phyloP scores from a whole-genome alignment of 164 flowering plant species.

The Umbellularia californica region DNA sequence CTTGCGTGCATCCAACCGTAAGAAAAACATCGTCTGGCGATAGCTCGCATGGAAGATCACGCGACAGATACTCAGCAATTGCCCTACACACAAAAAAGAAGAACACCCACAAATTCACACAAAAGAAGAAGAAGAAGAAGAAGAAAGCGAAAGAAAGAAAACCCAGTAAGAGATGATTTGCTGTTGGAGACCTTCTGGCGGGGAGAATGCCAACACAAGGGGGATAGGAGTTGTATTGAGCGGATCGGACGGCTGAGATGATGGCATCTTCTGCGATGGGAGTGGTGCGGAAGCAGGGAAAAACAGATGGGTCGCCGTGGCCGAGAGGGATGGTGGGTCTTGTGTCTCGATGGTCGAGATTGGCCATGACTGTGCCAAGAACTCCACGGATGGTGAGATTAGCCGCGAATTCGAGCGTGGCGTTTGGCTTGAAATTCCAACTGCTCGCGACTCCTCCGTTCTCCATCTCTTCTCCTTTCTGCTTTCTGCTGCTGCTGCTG shows the following conservation, averaged over 20 bases:
- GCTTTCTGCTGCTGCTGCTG: neutral
- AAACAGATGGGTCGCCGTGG: slow-evolving; percentile 41
- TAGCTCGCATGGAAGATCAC: slow-evolving; percentile 71
- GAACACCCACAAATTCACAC: neutral
- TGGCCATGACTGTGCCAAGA: slow-evolving; percentile 15
- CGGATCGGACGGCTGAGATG: slow-evolving; percentile 27
- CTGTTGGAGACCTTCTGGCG: slow-evolving; percentile 19
- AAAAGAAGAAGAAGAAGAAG: neutral
- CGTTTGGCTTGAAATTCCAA: slow-evolving; percentile 28
- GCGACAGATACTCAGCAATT: slow-evolving; percentile 69
- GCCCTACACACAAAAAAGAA: slow-evolving; percentile 40
- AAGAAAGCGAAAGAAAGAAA: neutral
- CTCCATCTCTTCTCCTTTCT: slow-evolving; percentile 15
- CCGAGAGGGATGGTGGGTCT: slow-evolving; percentile 31
- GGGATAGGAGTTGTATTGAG: slow-evolving; percentile 27
- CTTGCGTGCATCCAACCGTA: slow-evolving; percentile 87
- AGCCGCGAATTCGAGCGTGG: slow-evolving; percentile 16
- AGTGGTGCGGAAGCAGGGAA: slow-evolving; percentile 32
- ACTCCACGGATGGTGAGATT: slow-evolving; percentile 21
- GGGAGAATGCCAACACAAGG: slow-evolving; percentile 19
- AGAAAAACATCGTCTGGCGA: slow-evolving; percentile 69
- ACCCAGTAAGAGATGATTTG: neutral
- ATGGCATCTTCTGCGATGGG: slow-evolving; percentile 34
- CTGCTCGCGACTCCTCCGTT: slow-evolving; percentile 10
- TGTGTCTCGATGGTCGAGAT: slow-evolving; percentile 16